Conservation (phyloP, 2,329 filamentous ascomycete species). For the Colletotrichum gloeosporioides region DNA sequence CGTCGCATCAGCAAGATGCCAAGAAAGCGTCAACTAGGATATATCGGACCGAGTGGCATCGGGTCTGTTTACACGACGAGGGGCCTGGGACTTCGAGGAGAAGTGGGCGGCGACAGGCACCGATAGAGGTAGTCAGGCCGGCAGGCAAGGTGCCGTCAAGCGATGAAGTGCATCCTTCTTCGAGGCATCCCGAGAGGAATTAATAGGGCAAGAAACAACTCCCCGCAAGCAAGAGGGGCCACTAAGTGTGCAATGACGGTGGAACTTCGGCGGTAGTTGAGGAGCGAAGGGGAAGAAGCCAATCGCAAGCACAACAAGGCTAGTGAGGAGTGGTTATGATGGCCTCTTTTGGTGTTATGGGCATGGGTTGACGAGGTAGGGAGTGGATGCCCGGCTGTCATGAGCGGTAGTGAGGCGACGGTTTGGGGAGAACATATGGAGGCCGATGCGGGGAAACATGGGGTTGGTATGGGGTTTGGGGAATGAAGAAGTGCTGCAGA, state of each 20-base stretch:
- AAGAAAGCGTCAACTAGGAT: slow-evolving; percentile 1
- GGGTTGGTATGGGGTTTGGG: background rate
- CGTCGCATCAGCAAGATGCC: background rate
- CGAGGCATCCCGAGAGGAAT: background rate
- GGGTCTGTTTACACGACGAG: background rate
- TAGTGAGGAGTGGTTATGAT: slow-evolving; percentile 6
- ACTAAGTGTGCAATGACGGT: background rate
- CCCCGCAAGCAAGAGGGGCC: background rate
- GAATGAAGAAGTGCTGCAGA: background rate
- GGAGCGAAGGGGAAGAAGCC: background rate
- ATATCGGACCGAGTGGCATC: background rate
- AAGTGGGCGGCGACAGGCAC: background rate
- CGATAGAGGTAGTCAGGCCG: background rate
- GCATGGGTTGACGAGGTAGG: background rate
- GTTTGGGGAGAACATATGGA: background rate
- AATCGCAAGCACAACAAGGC: background rate
- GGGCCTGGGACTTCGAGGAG: background rate
- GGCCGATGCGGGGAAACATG: background rate
- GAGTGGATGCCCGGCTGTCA: slow-evolving; percentile 9
- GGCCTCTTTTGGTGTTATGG: background rate
- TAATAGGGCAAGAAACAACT: background rate
- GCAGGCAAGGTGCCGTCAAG: background rate
- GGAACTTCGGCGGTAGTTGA: background rate
- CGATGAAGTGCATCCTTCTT: background rate
- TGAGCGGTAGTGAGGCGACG: background rate